These are phyloP conservation scores for Podospora anserina DNA, from an alignment of 495 filamentous ascomycete genomes.

Conservation along the genomic window DNA sequence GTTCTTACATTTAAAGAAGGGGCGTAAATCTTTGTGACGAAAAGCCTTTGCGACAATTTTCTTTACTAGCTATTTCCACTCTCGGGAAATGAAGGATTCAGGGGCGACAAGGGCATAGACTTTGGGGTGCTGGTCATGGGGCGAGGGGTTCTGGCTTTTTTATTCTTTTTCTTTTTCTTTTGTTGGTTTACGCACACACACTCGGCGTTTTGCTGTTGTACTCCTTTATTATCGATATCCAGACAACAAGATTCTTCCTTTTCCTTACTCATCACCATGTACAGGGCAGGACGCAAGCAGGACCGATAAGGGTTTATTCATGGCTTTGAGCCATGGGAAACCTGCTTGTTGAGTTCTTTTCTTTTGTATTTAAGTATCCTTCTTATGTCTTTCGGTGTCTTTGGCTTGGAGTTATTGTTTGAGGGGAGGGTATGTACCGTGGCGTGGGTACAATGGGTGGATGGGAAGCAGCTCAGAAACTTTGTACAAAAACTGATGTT, in stretches of 20 bases:
- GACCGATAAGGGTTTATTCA: neutral
- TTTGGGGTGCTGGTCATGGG: conserved; percentile 6
- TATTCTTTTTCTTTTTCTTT: conserved; percentile 8
- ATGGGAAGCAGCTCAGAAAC: neutral
- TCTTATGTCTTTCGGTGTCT: neutral
- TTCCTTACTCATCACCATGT: neutral
- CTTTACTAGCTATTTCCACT: conserved; percentile 9
- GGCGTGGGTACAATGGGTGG: neutral
- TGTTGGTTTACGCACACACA: neutral
- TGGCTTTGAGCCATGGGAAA: neutral
- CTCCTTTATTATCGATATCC: neutral
- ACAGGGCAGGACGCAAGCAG: neutral
- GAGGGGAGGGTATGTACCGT: neutral
- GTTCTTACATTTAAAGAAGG: neutral
- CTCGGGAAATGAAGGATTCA: conserved; percentile 1
- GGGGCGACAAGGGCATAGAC: conserved; percentile 23
- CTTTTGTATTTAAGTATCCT: neutral
- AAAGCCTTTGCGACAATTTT: conserved; percentile 3
- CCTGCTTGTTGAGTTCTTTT: neutral
- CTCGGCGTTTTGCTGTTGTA: neutral
- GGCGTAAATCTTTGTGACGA: neutral
- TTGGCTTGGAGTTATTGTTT: neutral
- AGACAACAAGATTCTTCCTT: neutral
- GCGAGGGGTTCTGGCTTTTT: conserved; percentile 3
- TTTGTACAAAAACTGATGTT: neutral